Evolutionary conservation across 1,284 basidiomycete species (phyloP), one percentile per base, ranked within the genome.

Genomic region (Porogramme epimiltina): DNA sequence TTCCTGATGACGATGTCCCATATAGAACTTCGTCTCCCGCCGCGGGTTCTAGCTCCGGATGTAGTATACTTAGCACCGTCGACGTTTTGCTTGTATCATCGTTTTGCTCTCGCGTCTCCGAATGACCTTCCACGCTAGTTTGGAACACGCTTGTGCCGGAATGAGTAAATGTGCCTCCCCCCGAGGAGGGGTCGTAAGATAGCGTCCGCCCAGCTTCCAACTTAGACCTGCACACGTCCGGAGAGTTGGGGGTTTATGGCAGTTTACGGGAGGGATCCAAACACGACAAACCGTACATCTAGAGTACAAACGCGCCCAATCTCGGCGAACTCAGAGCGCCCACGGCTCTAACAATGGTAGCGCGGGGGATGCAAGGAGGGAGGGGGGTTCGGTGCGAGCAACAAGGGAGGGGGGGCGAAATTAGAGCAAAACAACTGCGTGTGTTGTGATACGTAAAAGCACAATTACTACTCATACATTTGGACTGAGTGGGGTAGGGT

Each of bases 21-120:
- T 28, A 15, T 49, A 75, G 70, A 83, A 73, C 44, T 87, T 87
- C 53, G 81, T 85, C 44, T 72, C 75, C 34, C 76, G 84, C 26
- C 73, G 83, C 49, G 85, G 84, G 20, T 69, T 72, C 54, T 76
- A 31, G 28, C 8, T 31, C 13, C 13, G 28, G 28, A 31, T 31
- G 28, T 38, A 45, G 23, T 34, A 26, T 18, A 18, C 6, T 45
- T 6, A 18, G 4, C 22, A 3, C 23, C 34, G 11, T 24, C 43
- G 11, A 25, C 16, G 15, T 24, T n/a, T 31, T 31, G 28, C 38
- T 22, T 58, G 52, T 55, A 53, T 52, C 47, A 47, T 52, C 47
- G 42, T 44, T 33, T 43, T 15, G 18, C 43, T 47, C 28, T 31
- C 28, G 28, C 28, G 28, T 31, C 28, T 31, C 13, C 13, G 28